These are phyloP conservation scores for Sphaerosporella brunnea DNA, from an alignment of 495 filamentous ascomycete genomes.

Conservation along the genomic window DNA sequence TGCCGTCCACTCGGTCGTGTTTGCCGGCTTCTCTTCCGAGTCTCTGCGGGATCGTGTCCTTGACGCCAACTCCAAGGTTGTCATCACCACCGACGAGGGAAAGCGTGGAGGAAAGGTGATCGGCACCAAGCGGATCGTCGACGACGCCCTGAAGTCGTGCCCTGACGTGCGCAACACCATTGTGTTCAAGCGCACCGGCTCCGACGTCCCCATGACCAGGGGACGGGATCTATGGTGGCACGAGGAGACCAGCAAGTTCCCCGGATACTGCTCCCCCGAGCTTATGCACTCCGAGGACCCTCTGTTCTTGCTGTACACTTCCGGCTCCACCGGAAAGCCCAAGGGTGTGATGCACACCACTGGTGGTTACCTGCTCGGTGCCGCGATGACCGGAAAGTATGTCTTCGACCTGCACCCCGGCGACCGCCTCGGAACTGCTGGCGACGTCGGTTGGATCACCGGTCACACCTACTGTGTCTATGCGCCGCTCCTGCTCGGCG, in stretches of 20 bases:
- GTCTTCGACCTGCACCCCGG: conserved; percentile 94
- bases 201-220: conserved; percentile 74
- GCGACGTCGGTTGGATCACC: conserved; percentile 98
- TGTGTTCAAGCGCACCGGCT: conserved; percentile 89
- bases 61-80: conserved; percentile 73
- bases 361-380: conserved; percentile 80
- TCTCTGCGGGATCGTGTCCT: conserved; percentile 90
- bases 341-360: conserved; percentile 99
- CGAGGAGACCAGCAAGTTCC: conserved; percentile 92
- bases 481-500: conserved; percentile 77
- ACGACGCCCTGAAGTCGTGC: conserved; percentile 94
- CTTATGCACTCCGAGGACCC: conserved; percentile 84
- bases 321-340: conserved; percentile 91
- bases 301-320: conserved; percentile 94
- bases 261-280: conserved; percentile 72
- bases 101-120: conserved; percentile 96
- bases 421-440: conserved; percentile 91
- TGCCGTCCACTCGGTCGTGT: conserved; percentile 94
- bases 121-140: conserved; percentile 97
- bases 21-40: conserved; percentile 94
- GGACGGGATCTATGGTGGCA: conserved; percentile 97
- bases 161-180: conserved; percentile 71
- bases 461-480: conserved; percentile 99
- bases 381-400: conserved; percentile 88
- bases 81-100: conserved; percentile 94